Percentiles rank a stretch among this genome's conserved stretches.
Conservation (phyloP, 1,284 basidiomycete genomes). For the Cutaneotrichosporon sp. region DNA sequence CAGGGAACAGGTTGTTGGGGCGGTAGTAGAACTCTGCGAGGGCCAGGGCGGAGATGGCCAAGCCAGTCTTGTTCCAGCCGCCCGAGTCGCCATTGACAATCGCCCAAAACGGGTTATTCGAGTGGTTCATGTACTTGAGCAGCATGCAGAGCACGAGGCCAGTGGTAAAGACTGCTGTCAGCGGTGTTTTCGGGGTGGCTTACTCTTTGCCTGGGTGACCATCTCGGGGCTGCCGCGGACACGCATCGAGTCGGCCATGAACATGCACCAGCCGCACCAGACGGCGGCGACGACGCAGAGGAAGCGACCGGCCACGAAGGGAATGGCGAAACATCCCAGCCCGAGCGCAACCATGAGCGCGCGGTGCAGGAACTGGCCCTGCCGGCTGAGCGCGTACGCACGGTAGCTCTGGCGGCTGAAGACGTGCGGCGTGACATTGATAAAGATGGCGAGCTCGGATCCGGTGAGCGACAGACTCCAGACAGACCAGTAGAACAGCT, state of each 20-base stretch:
- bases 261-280: constrained; percentile 53
- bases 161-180: constrained; percentile 55
- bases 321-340: constrained; percentile 57
- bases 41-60: constrained; percentile 48
- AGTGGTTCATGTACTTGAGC: constrained; percentile 71
- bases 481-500: constrained; percentile 86
- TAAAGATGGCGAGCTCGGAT: constrained; percentile 64
- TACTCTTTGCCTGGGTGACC: constrained; percentile 54
- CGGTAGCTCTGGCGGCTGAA: constrained; percentile 53
- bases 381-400: constrained; percentile 51
- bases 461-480: constrained; percentile 71
- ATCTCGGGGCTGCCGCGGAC: constrained; percentile 50
- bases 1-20: constrained; percentile 32
- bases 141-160: constrained; percentile 66
- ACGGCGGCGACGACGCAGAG: constrained; percentile 58
- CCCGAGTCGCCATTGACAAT: constrained; percentile 63
- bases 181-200: constrained; percentile 30
- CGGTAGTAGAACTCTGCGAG: constrained; percentile 39
- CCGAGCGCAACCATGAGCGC: constrained; percentile 56
- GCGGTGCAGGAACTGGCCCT: constrained; percentile 54
- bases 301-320: constrained; percentile 57
- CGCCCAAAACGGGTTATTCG: constrained; percentile 84
- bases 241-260: constrained; percentile 58
- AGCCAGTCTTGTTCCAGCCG: constrained; percentile 66
- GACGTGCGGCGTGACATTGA: constrained; percentile 62